Conservation (phyloP, 805 yeast species). For the Lipomyces sp. region DNA sequence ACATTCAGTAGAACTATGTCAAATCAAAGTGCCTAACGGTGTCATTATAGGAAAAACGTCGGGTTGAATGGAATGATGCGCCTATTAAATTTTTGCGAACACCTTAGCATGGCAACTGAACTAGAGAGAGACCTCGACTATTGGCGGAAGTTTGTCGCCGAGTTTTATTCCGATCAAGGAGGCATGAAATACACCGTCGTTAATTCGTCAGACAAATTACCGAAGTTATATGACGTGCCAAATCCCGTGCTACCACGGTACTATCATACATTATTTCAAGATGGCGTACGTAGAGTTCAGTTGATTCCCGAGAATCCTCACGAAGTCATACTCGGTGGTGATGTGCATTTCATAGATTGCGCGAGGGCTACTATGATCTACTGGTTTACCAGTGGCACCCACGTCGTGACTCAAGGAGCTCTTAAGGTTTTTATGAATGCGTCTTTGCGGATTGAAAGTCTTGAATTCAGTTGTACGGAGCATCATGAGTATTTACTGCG, state of each 20-base stretch:
- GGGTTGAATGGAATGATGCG: conserved; percentile 52
- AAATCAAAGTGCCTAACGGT: too few species aligned
- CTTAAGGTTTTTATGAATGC: conserved; percentile 61
- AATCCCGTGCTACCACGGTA: conserved; percentile 63
- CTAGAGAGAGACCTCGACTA: conserved; percentile 46
- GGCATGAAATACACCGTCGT: conserved; percentile 46
- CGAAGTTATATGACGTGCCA: conserved; percentile 61
- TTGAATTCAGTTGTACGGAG: conserved; percentile 55
- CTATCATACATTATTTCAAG: conserved; percentile 50
- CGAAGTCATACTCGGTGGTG: conserved; percentile 53
- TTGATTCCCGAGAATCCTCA: conserved; percentile 45
- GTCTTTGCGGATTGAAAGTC: conserved; percentile 64
- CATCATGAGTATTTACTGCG: conserved; percentile 43
- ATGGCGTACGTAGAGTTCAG: conserved; percentile 54
- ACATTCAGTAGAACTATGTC: too few species aligned
- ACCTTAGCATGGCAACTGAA: conserved; percentile 45
- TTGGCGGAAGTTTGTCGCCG: conserved; percentile 51
- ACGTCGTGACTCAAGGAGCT: conserved; percentile 58
- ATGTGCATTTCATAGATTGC: conserved; percentile 53
- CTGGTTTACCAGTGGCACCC: conserved; percentile 67
- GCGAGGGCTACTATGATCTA: conserved; percentile 49
- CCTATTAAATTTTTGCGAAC: conserved; percentile 50
- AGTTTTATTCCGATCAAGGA: conserved; percentile 54
- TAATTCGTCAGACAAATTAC: conserved; percentile 44
- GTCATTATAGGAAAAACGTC: conserved; percentile 40